These are phyloP conservation scores for Camptophora hylomeconis DNA, from an alignment of 2,329 filamentous ascomycete species.

Conservation along the genomic window DNA sequence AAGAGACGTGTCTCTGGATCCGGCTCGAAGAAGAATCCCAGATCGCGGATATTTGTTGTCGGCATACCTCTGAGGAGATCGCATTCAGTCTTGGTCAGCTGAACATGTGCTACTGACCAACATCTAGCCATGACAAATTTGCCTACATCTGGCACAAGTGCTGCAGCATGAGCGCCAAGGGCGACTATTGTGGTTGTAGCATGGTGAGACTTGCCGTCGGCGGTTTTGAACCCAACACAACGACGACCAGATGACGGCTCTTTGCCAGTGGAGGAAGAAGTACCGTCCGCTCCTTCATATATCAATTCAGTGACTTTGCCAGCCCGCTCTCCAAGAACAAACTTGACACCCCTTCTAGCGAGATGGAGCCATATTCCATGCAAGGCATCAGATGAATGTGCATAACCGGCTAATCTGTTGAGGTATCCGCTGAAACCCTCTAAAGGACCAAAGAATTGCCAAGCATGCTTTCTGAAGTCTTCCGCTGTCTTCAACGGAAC, in stretches of 20 bases:
- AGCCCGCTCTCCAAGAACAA: constrained; percentile 29
- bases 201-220: constrained; percentile 20
- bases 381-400: constrained; percentile 39
- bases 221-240: constrained; percentile 26
- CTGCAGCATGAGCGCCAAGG: constrained; percentile 37
- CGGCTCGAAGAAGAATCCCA: constrained; percentile 55
- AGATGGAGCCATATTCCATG: constrained; percentile 40
- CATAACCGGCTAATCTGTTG: constrained; percentile 44
- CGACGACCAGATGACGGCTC: constrained; percentile 21
- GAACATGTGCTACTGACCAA: constrained; percentile 48
- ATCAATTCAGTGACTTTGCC: constrained; percentile 27
- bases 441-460: constrained; percentile 38
- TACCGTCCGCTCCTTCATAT: constrained; percentile 26
- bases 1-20: constrained; percentile 44
- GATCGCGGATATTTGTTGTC: constrained; percentile 46
- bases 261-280: constrained; percentile 31
- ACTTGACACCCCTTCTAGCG: constrained; percentile 32
- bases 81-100: constrained; percentile 42
- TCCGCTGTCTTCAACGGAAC: constrained; percentile 27
- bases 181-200: constrained; percentile 35
- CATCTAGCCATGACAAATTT: constrained; percentile 41
- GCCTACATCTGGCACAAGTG: constrained; percentile 37
- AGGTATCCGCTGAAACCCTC: constrained; percentile 46
- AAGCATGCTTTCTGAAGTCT: constrained; percentile 29
- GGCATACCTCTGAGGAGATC: constrained; percentile 44